Evolutionary conservation across 345 rosid species (phyloP), one percentile per base, ranked within the genome.

Genomic region (Populus alba): DNA sequence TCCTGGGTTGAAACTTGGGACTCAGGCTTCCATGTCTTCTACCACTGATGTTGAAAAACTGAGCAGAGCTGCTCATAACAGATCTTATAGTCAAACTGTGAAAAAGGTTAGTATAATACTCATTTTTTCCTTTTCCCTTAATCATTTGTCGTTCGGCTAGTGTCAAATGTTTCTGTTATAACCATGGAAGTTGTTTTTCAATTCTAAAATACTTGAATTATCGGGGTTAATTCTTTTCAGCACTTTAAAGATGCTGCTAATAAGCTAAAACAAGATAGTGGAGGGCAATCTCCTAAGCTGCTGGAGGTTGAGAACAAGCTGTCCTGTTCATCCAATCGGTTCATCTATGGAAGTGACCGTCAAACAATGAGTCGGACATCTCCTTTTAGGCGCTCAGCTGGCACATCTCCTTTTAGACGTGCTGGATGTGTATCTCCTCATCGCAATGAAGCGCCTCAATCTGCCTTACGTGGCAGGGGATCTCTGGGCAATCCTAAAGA

Each of bases 401-500:
- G 63, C 4, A 59, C 93, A 43, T 70, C 72, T 78, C 95, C 97
- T 43, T 85, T 74, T 68, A 86, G 87, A 85, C 87, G 86, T 25
- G 23, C 92, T 51, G 81, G 88, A 62, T 77, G 78, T 47, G 76
- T 89, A 75, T 88, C 92, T 74, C 92, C 94, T 18, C 89, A 83
- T 66, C 88, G 87, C 41, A 88, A 83, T 39, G 90, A 80, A 83
- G 83, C 83, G 18, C 85, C 87, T 71, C 87, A 80, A 74, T 90
- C 94, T 66, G 87, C 92, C 7, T 88, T 86, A 67, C 86, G 82
- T 29, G 88, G 87, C 61, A 76, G 68, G 27, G 86, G 89, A 70
- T 83, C 82, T 77, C 88, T 53, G 5, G 92, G 92, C 37, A 73
- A 85, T 74, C 88, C 92, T 35, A 92, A 87, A 75, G 95, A 90